Conservation (phyloP, 768 basidiomycete genomes). For the Mycena chlorophos region DNA sequence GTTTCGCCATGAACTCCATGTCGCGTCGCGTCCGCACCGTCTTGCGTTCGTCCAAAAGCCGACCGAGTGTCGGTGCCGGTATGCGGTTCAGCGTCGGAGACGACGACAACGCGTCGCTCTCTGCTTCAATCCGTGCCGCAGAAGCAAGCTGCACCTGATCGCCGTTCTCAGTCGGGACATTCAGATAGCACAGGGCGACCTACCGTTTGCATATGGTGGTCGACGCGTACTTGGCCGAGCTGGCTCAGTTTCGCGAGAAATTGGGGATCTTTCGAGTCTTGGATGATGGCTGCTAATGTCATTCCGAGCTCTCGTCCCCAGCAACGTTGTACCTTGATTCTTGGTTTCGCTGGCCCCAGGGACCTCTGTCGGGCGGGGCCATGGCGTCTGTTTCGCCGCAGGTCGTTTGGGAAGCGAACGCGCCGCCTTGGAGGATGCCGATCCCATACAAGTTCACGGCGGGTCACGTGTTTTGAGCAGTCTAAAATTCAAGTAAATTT, state of each 20-base stretch:
- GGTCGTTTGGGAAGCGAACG: conserved; percentile 53
- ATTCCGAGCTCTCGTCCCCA: conserved; percentile 1
- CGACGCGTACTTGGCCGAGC: conserved; percentile 70
- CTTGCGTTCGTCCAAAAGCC: conserved; percentile 67
- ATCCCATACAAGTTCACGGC: conserved; percentile 53
- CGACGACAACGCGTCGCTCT: conserved; percentile 48
- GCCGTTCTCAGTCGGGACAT: background rate
- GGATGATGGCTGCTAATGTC: conserved; percentile 49
- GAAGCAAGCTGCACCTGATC: background rate
- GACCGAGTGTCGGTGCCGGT: conserved; percentile 50
- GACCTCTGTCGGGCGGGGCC: conserved; percentile 34
- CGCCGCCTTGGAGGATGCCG: conserved; percentile 57
- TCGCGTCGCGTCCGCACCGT: conserved; percentile 39
- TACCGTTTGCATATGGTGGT: conserved; percentile 57
- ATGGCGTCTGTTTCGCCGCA: conserved; percentile 38
- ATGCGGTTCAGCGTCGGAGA: conserved; percentile 52
- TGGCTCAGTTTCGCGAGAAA: conserved; percentile 63
- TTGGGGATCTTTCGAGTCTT: conserved; percentile 71
- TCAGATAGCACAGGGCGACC: conserved; percentile 1
- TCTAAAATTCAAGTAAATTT: conserved; percentile 20
- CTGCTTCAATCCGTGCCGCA: conserved; percentile 53
- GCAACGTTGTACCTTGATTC: conserved; percentile 41
- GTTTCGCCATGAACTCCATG: conserved; percentile 50
- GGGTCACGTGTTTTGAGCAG: background rate
- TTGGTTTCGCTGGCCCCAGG: conserved; percentile 51